Percentiles rank a stretch among this genome's conserved stretches.
phyloP scores from a whole-genome alignment of 306 rosid species.

The Fragaria ananassa region DNA sequence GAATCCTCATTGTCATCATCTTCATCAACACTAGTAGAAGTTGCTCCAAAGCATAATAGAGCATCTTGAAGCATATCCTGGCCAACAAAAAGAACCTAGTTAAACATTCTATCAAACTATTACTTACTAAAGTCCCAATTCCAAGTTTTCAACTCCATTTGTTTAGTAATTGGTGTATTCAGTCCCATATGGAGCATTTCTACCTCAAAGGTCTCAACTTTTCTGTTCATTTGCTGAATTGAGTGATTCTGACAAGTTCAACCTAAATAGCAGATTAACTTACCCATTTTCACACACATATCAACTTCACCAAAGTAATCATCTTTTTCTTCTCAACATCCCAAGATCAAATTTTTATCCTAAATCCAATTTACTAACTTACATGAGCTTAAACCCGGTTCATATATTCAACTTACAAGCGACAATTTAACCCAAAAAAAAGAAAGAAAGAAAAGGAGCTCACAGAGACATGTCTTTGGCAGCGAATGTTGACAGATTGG shows the following conservation, averaged over 20 bases:
- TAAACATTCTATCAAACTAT: not conserved
- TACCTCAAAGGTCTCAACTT: not conserved
- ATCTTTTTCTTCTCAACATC: not conserved
- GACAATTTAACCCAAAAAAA: too few species aligned
- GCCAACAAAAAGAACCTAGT: slow-evolving; percentile 29
- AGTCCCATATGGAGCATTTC: not conserved
- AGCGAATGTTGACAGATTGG: slow-evolving; percentile 58
- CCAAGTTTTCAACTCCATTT: not conserved
- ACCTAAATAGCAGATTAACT: not conserved
- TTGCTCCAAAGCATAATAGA: slow-evolving; percentile 87
- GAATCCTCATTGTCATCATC: slow-evolving; percentile 34
- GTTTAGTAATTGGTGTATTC: not conserved
- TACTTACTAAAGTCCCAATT: not conserved
- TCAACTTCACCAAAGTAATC: not conserved
- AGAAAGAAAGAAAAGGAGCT: not conserved
- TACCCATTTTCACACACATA: not conserved
- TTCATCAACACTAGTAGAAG: slow-evolving; percentile 57
- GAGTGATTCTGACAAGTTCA: not conserved
- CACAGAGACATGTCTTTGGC: slow-evolving; percentile 62
- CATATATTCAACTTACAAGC: not conserved
- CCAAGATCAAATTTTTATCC: not conserved
- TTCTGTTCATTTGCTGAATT: not conserved
- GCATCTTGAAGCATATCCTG: slow-evolving; percentile 83
- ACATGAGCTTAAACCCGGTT: not conserved
- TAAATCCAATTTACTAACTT: not conserved